Percentiles rank a stretch among this genome's conserved stretches.
phyloP scores from a whole-genome alignment of 768 basidiomycete species.

The Macrolepiota dolichaula region DNA sequence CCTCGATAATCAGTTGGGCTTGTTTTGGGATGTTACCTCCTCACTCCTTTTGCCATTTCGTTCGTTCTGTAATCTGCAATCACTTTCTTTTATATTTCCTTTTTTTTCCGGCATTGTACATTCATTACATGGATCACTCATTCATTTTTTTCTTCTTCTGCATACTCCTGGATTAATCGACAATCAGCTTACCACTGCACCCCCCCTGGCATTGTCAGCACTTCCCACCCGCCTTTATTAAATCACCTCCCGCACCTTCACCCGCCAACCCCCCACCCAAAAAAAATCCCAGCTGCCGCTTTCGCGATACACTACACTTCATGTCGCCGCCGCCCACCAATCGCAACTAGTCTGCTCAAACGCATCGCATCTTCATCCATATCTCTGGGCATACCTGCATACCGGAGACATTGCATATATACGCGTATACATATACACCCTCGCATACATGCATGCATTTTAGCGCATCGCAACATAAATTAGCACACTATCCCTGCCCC shows the following conservation, averaged over 20 bases:
- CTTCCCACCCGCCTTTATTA: neutral
- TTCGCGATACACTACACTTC: neutral
- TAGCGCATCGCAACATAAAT: neutral
- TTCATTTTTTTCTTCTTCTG: slow-evolving; percentile 2
- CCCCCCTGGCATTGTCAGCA: slow-evolving; percentile 7
- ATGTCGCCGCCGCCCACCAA: neutral
- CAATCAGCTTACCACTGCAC: neutral
- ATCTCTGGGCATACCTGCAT: neutral
- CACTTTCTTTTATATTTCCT: neutral
- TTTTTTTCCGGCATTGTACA: slow-evolving; percentile 2
- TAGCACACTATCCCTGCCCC: neutral
- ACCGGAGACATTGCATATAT: neutral
- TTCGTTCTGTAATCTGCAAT: neutral
- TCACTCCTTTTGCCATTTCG: neutral
- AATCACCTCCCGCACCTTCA: neutral
- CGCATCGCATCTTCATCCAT: neutral
- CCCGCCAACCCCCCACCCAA: neutral
- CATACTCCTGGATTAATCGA: slow-evolving; percentile 8
- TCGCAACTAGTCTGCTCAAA: neutral
- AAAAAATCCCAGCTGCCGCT: neutral
- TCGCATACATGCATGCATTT: no score
- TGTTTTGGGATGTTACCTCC: neutral
- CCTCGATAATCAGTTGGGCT: slow-evolving; percentile 8
- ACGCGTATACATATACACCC: neutral
- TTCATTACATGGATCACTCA: slow-evolving; percentile 10